Base-by-base conservation (phyloP, 2,329 filamentous ascomycete genomes). In the Aschersonia sp. region DNA sequence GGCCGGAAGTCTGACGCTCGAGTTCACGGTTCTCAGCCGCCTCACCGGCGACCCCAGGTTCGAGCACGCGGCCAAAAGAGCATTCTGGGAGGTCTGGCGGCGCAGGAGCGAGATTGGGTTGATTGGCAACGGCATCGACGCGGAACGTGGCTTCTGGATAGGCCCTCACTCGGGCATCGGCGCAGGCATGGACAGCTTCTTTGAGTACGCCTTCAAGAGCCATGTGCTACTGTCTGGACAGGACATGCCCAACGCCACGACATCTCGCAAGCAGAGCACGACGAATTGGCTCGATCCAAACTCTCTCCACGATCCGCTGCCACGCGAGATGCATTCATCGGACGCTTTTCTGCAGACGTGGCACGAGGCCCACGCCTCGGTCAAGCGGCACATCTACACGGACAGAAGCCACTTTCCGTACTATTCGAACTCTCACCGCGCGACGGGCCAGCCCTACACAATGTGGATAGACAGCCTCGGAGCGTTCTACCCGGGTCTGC, bases 71-170 rank as follows among this genome's bases (percentile, higher is more conserved):
- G 90, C 87, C 1, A 97, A 97, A 64, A 74, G 85, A 49, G 90
- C 92, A 1, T 98, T 98, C 58, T 96, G 90, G 88, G 85, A 89
- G 30, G 87, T 98, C n/a, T 98, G 92, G 92, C 73, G 82, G 42
- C 75, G 86, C 48, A 78, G 89, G 53, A 96, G 87, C 61, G 77
- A 81, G 41, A 87, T 95, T 56, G 87, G 87, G 4, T 72, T 98
- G 30, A 83, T 98, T 52, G 92, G 90, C 6, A 85, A 87, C 49
- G 90, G 89, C 3, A 88, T 98, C 51, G 90, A 95, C 66, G 87
- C 88, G 1, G 90, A 97, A 60, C 84, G 80, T 31, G 92, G 90
- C 0, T 75, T 84, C 55, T 98, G 92, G 92, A 82, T 92, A 35
- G 84, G 84, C 7, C 76, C 85, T 2, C 89, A 87, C 61, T 83